Evolutionary conservation across 73 alveolate species (phyloP).

Genomic region (Paramecium caudatum): DNA sequence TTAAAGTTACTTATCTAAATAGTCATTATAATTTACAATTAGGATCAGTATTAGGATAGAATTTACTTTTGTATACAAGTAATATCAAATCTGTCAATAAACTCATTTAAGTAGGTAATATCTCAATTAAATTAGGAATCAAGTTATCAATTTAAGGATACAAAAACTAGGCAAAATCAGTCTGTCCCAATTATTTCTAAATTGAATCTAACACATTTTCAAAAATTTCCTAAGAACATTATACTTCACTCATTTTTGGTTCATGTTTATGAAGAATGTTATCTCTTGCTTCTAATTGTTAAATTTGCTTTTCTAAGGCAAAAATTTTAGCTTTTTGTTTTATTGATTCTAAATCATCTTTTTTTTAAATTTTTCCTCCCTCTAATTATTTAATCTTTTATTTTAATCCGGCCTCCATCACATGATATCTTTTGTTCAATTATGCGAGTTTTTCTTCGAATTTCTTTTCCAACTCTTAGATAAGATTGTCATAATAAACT

Average conservation of each 20-base stretch:
- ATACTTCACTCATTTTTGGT: not conserved
- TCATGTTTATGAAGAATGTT: not conserved
- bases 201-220: constrained; percentile 24
- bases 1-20: not conserved
- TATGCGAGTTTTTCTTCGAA: not conserved
- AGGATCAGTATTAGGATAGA: not conserved
- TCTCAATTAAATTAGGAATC: constrained; percentile 29
- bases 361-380: not conserved
- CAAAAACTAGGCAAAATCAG: not conserved
- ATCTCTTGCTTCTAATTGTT: constrained; percentile 10
- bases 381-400: constrained; percentile 52
- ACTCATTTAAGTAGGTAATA: not conserved
- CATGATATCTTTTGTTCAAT: constrained; percentile 60
- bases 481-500: not conserved
- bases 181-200: constrained; percentile 10
- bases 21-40: not conserved
- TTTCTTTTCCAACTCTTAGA: constrained; percentile 36
- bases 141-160: constrained; percentile 55
- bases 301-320: constrained; percentile 19
- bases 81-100: constrained; percentile 50
- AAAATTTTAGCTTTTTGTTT: constrained; percentile 63
- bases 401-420: constrained; percentile 46
- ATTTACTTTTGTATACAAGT: not conserved
- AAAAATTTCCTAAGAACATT: not conserved
- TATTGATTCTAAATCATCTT: constrained; percentile 42